These are phyloP conservation scores for Ophiostoma populinum DNA, from an alignment of 2,329 filamentous ascomycete species.

Conservation along the genomic window DNA sequence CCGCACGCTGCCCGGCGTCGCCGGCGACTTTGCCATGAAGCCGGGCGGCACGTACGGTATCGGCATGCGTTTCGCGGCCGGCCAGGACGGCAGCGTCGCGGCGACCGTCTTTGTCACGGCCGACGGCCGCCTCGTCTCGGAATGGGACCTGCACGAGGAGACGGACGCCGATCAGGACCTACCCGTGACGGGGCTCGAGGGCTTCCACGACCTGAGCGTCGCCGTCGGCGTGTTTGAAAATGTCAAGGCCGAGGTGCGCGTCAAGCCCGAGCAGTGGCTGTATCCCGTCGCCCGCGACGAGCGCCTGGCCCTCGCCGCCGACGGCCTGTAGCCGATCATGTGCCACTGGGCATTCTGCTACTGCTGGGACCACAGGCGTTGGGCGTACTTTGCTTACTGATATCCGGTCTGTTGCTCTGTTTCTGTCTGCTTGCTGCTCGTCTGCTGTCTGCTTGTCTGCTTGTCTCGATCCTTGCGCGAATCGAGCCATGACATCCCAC, in stretches of 20 bases:
- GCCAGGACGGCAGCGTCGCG: slow-evolving; percentile 17
- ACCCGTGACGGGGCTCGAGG: slow-evolving; percentile 50
- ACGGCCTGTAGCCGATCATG: too few relatives aligned
- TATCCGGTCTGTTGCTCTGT: too few relatives aligned
- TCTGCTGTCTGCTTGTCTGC: too few relatives aligned
- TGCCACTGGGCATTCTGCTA: too few relatives aligned
- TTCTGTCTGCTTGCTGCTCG: too few relatives aligned
- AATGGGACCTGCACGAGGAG: slow-evolving; percentile 64
- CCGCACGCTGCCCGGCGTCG: slow-evolving; percentile 35
- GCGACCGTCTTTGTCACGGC: slow-evolving; percentile 54
- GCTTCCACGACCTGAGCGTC: slow-evolving; percentile 51
- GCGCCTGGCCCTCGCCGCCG: too few relatives aligned
- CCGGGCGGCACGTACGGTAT: slow-evolving; percentile 51
- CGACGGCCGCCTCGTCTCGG: slow-evolving; percentile 39
- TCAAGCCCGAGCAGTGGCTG: too few relatives aligned
- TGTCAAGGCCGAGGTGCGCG: slow-evolving; percentile 52
- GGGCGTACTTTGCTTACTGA: too few relatives aligned
- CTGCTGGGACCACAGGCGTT: too few relatives aligned
- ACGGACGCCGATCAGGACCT: slow-evolving; percentile 44
- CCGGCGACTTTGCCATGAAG: slow-evolving; percentile 14
- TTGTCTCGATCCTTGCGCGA: too few relatives aligned
- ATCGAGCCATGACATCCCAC: too few relatives aligned
- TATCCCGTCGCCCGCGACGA: too few relatives aligned
- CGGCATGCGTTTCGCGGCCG: slow-evolving; percentile 43
- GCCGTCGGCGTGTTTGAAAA: slow-evolving; percentile 54